phyloP scores from a whole-genome alignment of 257 asterid genomes.

The Capsicum chinense region DNA sequence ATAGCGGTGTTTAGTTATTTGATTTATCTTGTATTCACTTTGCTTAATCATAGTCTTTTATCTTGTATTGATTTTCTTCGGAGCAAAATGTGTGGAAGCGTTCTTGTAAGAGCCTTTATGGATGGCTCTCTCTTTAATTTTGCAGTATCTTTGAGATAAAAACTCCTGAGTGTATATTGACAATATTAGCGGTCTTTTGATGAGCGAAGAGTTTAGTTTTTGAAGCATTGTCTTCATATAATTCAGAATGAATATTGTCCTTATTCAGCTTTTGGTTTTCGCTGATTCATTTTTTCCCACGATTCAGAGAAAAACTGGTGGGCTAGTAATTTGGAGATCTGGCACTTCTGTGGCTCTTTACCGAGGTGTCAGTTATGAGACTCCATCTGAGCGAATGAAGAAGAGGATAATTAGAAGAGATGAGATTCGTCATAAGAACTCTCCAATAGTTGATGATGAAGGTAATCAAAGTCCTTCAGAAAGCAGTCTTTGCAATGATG shows the following conservation, averaged over 20 bases:
- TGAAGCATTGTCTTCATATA: slow-evolving; percentile 2
- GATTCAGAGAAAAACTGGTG: slow-evolving; percentile 92
- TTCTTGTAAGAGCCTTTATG: neutral
- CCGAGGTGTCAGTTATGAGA: slow-evolving; percentile 77
- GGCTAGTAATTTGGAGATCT: slow-evolving; percentile 95
- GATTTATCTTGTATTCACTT: neutral
- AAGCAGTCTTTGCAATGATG: slow-evolving; percentile 31
- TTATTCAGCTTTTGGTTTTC: slow-evolving; percentile 25
- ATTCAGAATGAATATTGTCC: neutral
- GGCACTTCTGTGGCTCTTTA: slow-evolving; percentile 87
- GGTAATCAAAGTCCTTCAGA: slow-evolving; percentile 41
- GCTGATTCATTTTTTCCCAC: slow-evolving; percentile 35
- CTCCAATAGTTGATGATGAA: slow-evolving; percentile 36
- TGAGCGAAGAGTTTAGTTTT: neutral
- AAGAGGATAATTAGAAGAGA: slow-evolving; percentile 45
- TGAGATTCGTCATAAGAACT: slow-evolving; percentile 45
- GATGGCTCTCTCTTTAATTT: neutral
- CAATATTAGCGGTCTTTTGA: neutral
- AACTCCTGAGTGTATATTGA: neutral
- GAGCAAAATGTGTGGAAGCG: neutral
- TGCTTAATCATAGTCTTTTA: neutral
- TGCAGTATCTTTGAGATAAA: slow-evolving; percentile 16
- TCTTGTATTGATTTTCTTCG: neutral
- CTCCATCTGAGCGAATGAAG: slow-evolving; percentile 47
- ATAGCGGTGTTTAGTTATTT: neutral